A percentile compares a stretch with the other conserved stretches of the same genome.
These are phyloP conservation scores for Colletotrichum ledebouriae DNA, from an alignment of 2,329 filamentous ascomycete genomes.

Conservation along the genomic window DNA sequence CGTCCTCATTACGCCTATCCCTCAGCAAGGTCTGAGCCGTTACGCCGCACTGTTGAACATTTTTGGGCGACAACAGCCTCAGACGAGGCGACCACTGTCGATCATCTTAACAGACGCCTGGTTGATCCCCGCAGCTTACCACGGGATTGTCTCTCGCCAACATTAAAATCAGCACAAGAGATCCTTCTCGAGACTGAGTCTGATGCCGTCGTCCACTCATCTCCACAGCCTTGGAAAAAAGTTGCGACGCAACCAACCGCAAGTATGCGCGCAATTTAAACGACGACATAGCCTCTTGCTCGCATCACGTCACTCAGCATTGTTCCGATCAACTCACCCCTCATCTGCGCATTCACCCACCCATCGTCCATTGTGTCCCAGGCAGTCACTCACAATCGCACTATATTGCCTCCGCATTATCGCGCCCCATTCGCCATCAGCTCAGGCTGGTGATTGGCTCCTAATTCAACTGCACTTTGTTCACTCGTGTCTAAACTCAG, in stretches of 20 bases:
- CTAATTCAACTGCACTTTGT: constrained; percentile 8
- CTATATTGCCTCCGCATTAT: constrained; percentile 6
- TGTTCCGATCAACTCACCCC: constrained; percentile 12
- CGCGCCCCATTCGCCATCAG: constrained; percentile 4
- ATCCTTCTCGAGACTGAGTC: constrained; percentile 28
- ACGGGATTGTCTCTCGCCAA: constrained; percentile 23
- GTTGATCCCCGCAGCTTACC: constrained; percentile 37
- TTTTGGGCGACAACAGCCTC: constrained; percentile 40
- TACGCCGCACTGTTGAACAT: constrained; percentile 23
- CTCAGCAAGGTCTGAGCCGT: constrained; percentile 21
- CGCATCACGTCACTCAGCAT: constrained; percentile 23
- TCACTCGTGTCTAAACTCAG: not conserved
- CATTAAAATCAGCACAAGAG: constrained; percentile 26
- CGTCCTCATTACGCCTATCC: constrained; percentile 4
- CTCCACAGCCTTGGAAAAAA: constrained; percentile 16
- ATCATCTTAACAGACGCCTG: constrained; percentile 36
- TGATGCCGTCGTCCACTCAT: constrained; percentile 31
- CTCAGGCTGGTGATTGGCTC: not conserved
- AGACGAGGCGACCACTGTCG: constrained; percentile 31
- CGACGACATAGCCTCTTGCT: constrained; percentile 29
- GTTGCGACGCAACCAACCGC: constrained; percentile 4
- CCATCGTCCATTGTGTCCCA: constrained; percentile 27
- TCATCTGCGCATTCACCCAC: constrained; percentile 11
- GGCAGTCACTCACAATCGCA: constrained; percentile 18
- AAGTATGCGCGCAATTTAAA: not conserved